Conservation (phyloP, 768 basidiomycete species). For the Calvatia gigantea region DNA sequence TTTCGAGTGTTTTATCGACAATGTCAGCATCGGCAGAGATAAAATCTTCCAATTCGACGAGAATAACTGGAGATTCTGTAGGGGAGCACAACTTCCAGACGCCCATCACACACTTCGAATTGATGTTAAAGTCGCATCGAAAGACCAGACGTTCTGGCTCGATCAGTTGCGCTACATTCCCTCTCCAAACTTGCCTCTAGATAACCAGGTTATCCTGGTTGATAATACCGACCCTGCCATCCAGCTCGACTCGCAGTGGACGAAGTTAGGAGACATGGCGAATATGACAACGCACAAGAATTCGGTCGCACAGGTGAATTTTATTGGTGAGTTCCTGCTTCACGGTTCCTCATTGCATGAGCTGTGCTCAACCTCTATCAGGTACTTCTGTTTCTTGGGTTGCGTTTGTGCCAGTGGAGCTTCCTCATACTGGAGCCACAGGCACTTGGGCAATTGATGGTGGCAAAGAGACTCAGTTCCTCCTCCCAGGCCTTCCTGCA, state of each 20-base stretch:
- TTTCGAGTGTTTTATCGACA: constrained; percentile 23
- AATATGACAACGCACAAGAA: constrained; percentile 17
- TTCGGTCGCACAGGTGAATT: constrained; percentile 19
- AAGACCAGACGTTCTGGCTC: constrained; percentile 24
- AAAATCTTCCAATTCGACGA: constrained; percentile 16
- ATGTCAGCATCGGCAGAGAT: constrained; percentile 19
- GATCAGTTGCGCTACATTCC: constrained; percentile 26
- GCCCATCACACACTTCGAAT: constrained; percentile 24
- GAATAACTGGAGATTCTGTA: constrained; percentile 25
- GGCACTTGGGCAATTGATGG: constrained; percentile 22
- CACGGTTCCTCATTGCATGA: constrained; percentile 10
- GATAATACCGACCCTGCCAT: constrained; percentile 20
- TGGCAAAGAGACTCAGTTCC: constrained; percentile 14
- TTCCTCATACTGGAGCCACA: constrained; percentile 4
- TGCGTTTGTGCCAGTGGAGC: constrained; percentile 9
- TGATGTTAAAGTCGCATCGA: constrained; percentile 9
- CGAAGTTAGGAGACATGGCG: constrained; percentile 13
- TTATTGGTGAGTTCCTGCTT: constrained; percentile 18
- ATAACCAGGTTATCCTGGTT: constrained; percentile 16
- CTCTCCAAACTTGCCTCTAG: constrained; percentile 16
- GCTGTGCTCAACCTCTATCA: constrained; percentile 10
- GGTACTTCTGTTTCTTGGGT: constrained; percentile 14
- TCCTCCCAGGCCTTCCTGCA: constrained; percentile 18
- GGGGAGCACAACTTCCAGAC: constrained; percentile 16
- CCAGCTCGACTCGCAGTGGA: constrained; percentile 21